Conservation (phyloP, 2,329 filamentous ascomycete genomes). For the Pyricularia grisea region DNA sequence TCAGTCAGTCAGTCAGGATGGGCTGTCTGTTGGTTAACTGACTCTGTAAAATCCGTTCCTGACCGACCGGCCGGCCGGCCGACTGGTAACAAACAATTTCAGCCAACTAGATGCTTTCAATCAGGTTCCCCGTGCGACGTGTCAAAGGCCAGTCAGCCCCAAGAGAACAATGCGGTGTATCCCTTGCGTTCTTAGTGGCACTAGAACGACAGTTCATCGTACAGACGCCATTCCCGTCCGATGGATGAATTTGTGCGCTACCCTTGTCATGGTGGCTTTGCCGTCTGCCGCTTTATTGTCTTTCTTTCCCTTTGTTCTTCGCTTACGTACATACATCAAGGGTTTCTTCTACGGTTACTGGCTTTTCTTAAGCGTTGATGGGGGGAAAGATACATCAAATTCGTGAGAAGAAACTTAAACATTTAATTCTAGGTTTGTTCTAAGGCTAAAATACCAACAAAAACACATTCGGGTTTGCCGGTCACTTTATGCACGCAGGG, state of each 20-base stretch:
- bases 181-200: background rate
- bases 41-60: background rate
- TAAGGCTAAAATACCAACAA: background rate
- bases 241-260: background rate
- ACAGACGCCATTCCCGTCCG: background rate
- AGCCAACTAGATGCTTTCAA: background rate
- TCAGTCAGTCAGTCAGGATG: background rate
- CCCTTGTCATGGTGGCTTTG: background rate
- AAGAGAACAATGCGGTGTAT: background rate
- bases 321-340: background rate
- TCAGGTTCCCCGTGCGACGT: background rate
- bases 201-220: background rate
- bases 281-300: background rate
- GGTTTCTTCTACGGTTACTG: background rate
- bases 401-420: background rate
- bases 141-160: background rate
- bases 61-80: background rate
- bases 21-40: background rate
- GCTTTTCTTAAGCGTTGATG: background rate
- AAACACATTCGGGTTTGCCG: background rate
- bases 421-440: background rate
- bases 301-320: background rate
- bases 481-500: background rate
- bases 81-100: background rate
- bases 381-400: background rate